Conservation (phyloP, 2,329 filamentous ascomycete genomes). For the Rhexocercosporidium sp. region DNA sequence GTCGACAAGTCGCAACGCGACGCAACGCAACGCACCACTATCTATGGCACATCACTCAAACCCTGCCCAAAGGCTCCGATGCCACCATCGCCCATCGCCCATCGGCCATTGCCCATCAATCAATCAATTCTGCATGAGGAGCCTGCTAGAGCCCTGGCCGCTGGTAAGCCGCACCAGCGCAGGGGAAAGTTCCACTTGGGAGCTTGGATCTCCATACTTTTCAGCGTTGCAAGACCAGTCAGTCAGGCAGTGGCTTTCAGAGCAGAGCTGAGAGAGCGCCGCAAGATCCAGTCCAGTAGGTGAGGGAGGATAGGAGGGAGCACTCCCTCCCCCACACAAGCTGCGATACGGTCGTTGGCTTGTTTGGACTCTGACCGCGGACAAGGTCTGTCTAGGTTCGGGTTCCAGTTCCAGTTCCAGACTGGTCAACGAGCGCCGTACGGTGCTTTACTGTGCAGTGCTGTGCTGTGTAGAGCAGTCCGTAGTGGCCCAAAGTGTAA, state of each 20-base stretch:
- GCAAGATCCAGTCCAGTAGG: not conserved
- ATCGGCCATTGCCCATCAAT: no score
- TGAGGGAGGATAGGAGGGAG: not conserved
- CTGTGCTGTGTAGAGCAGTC: not conserved
- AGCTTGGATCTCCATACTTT: conserved; percentile 13
- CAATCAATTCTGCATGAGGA: not conserved
- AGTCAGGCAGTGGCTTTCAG: not conserved
- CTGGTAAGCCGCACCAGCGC: conserved; percentile 21
- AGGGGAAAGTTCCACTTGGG: conserved; percentile 15
- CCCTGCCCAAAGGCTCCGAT: conserved; percentile 4
- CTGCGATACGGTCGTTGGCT: not conserved
- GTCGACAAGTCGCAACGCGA: not conserved
- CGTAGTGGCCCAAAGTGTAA: not conserved
- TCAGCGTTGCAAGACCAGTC: not conserved
- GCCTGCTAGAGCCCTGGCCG: not conserved
- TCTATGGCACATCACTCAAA: conserved; percentile 5
- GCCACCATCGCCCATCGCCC: conserved; percentile 1
- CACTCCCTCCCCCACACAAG: not conserved
- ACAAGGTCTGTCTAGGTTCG: no score
- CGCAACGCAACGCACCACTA: not conserved
- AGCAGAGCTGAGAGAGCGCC: not conserved
- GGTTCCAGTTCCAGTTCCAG: not conserved
- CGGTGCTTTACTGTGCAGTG: not conserved
- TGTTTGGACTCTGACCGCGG: not conserved
- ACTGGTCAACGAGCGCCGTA: not conserved